Percentiles rank a stretch among this genome's conserved stretches.
These are phyloP conservation scores for Tetrapisispora iriomotensis DNA, from an alignment of 805 yeast genomes.

Conservation along the genomic window DNA sequence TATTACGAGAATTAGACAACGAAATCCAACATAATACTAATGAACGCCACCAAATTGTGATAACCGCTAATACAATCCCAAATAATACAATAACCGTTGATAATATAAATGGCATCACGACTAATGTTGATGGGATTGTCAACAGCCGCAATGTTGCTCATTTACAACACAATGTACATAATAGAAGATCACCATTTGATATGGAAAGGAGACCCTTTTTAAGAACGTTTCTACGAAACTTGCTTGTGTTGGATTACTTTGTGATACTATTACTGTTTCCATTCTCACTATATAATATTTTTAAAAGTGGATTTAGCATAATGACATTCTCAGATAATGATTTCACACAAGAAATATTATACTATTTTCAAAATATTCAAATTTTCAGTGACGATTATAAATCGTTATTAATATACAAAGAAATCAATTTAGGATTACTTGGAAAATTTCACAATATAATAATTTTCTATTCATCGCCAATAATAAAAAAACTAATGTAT, in stretches of 20 bases:
- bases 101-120: background rate
- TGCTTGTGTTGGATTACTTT: slow-evolving; percentile 23
- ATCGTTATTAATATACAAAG: slow-evolving; percentile 8
- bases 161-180: background rate
- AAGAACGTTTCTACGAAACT: slow-evolving; percentile 16
- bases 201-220: slow-evolving; percentile 17
- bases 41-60: background rate
- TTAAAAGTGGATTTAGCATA: slow-evolving; percentile 21
- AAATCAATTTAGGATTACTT: slow-evolving; percentile 15
- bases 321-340: slow-evolving; percentile 25
- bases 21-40: background rate
- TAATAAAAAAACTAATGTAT: slow-evolving; percentile 4
- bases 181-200: slow-evolving; percentile 8
- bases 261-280: slow-evolving; percentile 25
- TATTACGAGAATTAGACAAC: slow-evolving; percentile 5
- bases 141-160: too few species aligned
- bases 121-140: background rate
- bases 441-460: slow-evolving; percentile 28
- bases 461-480: slow-evolving; percentile 20
- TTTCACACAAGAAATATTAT: slow-evolving; percentile 18
- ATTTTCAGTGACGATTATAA: slow-evolving; percentile 25
- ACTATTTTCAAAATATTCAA: slow-evolving; percentile 16
- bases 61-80: background rate
- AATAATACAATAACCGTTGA: background rate
- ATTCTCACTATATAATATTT: slow-evolving; percentile 24